These are phyloP conservation scores for Neurospora crassa DNA, from an alignment of 2,329 filamentous ascomycete species.

Conservation along the genomic window DNA sequence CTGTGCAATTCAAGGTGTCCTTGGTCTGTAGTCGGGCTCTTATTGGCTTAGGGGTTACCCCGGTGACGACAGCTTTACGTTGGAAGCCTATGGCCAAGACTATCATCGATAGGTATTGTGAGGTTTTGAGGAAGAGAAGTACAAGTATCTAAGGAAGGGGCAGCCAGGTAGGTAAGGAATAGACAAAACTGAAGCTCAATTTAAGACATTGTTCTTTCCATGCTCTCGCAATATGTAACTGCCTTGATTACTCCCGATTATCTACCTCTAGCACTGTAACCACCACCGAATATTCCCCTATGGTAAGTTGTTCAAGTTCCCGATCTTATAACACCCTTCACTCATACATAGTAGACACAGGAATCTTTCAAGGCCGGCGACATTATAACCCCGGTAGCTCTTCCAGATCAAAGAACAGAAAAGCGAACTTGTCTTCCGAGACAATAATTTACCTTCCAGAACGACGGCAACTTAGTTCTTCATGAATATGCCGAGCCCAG, in stretches of 20 bases:
- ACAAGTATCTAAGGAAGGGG: background rate
- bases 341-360: background rate
- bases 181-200: background rate
- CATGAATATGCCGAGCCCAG: background rate
- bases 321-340: background rate
- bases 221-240: background rate
- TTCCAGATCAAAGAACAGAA: background rate
- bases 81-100: background rate
- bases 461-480: background rate
- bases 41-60: background rate
- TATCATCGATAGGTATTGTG: background rate
- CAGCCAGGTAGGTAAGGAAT: background rate
- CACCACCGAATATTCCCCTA: background rate
- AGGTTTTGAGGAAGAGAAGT: background rate
- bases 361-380: background rate
- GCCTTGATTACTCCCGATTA: background rate
- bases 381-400: background rate
- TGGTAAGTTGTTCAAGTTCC: background rate
- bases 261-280: background rate
- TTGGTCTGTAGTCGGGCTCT: background rate
- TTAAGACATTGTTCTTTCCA: background rate
- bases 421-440: background rate
- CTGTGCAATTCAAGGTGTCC: background rate
- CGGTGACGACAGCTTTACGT: background rate
- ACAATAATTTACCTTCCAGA: background rate